phyloP scores from a whole-genome alignment of 192 early-diverging fungal species.

The Rhizophagus sp. region DNA sequence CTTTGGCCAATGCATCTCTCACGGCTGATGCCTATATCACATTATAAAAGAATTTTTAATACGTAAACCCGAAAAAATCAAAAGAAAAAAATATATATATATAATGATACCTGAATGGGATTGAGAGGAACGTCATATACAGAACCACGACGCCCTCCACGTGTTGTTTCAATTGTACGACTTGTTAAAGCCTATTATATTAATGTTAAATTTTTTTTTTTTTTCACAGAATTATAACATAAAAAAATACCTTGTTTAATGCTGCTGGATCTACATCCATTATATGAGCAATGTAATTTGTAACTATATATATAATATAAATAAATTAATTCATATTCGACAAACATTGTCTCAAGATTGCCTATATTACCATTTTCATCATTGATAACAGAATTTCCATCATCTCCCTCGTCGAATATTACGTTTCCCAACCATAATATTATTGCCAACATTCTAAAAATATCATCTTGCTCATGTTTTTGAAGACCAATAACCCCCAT shows the following conservation, averaged over 20 bases:
- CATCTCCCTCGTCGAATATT: constrained; percentile 81
- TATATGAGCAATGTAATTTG: constrained; percentile 72
- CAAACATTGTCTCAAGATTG: neutral
- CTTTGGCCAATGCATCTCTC: constrained; percentile 91
- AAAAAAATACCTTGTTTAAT: constrained; percentile 51
- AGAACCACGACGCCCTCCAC: constrained; percentile 73
- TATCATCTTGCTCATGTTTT: constrained; percentile 76
- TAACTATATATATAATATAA: constrained; percentile 43
- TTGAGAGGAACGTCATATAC: constrained; percentile 90
- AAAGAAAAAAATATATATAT: neutral
- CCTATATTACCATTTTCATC: constrained; percentile 54
- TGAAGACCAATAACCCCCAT: constrained; percentile 91
- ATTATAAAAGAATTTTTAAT: neutral
- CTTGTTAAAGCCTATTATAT: constrained; percentile 52
- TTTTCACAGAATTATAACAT: neutral
- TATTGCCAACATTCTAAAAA: constrained; percentile 90
- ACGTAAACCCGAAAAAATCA: neutral
- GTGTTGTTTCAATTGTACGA: constrained; percentile 74
- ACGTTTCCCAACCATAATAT: constrained; percentile 97
- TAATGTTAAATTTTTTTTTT: neutral
- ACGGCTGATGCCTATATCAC: constrained; percentile 67
- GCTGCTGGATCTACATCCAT: constrained; percentile 63
- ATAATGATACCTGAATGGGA: constrained; percentile 58
- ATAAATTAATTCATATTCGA: neutral
- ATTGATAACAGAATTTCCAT: constrained; percentile 60